Percentiles rank a stretch among this genome's conserved stretches.
Evolutionary conservation across 2,329 filamentous ascomycete genomes (phyloP).

Genomic region (Xylariaceae sp.): DNA sequence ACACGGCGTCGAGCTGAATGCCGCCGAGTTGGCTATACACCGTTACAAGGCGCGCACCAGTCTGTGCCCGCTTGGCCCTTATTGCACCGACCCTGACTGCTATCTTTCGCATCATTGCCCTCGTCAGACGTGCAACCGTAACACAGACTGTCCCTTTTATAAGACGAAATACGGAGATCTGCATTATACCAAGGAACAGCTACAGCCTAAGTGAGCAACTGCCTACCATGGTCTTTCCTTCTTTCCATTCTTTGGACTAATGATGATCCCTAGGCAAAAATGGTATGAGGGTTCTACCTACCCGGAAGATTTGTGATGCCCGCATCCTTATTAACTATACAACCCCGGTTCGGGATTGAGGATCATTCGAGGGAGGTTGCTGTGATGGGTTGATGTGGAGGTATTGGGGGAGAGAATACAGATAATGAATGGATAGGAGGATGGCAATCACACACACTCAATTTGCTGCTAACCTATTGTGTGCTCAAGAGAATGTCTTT

Average conservation of each 20-base stretch:
- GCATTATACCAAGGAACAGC: conserved; percentile 29
- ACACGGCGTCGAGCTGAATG: conserved; percentile 28
- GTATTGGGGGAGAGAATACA: too few species aligned
- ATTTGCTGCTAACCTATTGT: too few species aligned
- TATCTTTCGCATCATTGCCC: conserved; percentile 33
- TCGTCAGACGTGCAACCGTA: conserved; percentile 23
- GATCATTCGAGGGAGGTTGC: neutral
- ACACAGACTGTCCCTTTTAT: conserved; percentile 26
- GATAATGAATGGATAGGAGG: too few species aligned
- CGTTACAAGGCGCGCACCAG: conserved; percentile 33
- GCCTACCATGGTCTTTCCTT: neutral
- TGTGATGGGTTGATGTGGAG: too few species aligned
- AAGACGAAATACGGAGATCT: conserved; percentile 29
- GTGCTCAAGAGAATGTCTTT: too few species aligned
- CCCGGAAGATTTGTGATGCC: conserved; percentile 51
- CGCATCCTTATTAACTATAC: neutral
- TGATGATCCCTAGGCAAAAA: conserved; percentile 23
- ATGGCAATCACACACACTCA: too few species aligned
- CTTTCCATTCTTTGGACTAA: too few species aligned
- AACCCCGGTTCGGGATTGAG: neutral
- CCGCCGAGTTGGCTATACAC: conserved; percentile 30
- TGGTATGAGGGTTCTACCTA: conserved; percentile 27
- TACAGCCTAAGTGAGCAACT: conserved; percentile 25
- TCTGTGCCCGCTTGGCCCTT: conserved; percentile 29
- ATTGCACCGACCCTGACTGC: conserved; percentile 31